These are phyloP conservation scores for Acanthamoeba sp. DNA, from an alignment of 208 protist genomes.

Conservation along the genomic window DNA sequence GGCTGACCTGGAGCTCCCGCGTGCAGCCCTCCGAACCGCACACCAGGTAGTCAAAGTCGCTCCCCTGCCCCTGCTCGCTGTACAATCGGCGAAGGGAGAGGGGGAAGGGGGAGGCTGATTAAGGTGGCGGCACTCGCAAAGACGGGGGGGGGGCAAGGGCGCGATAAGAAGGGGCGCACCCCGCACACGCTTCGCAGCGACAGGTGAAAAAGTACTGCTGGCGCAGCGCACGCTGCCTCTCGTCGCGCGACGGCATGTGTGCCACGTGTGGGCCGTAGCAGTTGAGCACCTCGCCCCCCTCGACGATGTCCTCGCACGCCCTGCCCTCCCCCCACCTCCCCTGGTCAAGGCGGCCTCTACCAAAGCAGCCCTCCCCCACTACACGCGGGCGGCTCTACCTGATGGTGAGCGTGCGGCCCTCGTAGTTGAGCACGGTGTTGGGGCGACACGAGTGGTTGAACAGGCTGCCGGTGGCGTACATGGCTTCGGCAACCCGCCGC, in stretches of 20 bases:
- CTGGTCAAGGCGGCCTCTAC: too few relatives aligned
- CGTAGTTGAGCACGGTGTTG: conserved; percentile 10
- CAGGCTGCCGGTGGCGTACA: conserved; percentile 27
- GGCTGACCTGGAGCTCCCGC: not conserved
- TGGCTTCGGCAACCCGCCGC: not conserved
- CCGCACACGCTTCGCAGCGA: not conserved
- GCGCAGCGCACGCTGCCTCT: not conserved
- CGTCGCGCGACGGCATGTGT: conserved; percentile 5
- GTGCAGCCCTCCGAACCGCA: not conserved
- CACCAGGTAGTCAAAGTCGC: not conserved
- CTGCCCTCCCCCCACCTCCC: not conserved
- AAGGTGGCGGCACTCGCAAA: too few relatives aligned
- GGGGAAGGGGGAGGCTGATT: too few relatives aligned
- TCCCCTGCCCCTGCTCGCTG: not conserved
- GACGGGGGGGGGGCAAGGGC: too few relatives aligned
- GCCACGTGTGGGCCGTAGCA: conserved; percentile 22
- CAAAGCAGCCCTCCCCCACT: too few relatives aligned
- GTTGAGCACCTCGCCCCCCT: not conserved
- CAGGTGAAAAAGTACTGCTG: conserved; percentile 35
- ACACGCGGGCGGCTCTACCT: not conserved
- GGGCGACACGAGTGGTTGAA: conserved; percentile 45
- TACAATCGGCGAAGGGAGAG: not conserved
- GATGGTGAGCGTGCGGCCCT: not conserved
- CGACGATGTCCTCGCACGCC: not conserved
- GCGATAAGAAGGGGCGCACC: not conserved